Base-by-base conservation (phyloP, 2,329 filamentous ascomycete species). In the Stromatinia cepivora region DNA sequence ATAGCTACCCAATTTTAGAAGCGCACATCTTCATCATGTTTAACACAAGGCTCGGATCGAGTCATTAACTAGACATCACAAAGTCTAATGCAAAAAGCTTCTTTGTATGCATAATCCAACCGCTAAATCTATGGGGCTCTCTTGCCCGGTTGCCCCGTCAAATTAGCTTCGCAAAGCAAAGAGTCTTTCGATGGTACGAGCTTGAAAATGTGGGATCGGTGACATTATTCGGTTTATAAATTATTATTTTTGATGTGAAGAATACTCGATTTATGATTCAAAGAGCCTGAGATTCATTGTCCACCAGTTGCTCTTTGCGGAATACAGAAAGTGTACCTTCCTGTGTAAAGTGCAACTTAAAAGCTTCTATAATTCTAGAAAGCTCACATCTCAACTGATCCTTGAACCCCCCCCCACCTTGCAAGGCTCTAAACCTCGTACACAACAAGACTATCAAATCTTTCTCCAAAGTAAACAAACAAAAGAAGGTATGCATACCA, bases 391-490 rank as follows among this genome's bases (percentile, higher is more conserved):
- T 34, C 17, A 57, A 42, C 22, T 20, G 3, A 39, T 4, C 54
- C 54, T 34, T 13, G 53, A 22, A 36, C 10, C 15, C 56, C 10
- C 15, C 56, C 20, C 59, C 45, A 50, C 61, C 45, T 31, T n/a
- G 5, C 61, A 17, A 50, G 31, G 20, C 59, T 50, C 45, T n/a
- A 22, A 34, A 8, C 28, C n/a, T 52, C 48, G 25, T 36, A 10
- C 6, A 22, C 28, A 31, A 56, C 22, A 56, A 42, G 22, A 34
- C 54, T 39, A 22, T 11, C 58, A 11, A 52, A 20, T n/a, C 39
- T 17, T 59, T 58, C 34, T 31, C 17, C 63, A 34, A 11, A 34
- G 45, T 48, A 62, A 48, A 34, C 58, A 62, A 48, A 62, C 22
- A 46, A 46, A 20, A 59, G 4, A 31, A 28, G 9, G 20, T 1